Base-by-base conservation (phyloP, 1,284 basidiomycete genomes). In the Flammula alnicola region DNA sequence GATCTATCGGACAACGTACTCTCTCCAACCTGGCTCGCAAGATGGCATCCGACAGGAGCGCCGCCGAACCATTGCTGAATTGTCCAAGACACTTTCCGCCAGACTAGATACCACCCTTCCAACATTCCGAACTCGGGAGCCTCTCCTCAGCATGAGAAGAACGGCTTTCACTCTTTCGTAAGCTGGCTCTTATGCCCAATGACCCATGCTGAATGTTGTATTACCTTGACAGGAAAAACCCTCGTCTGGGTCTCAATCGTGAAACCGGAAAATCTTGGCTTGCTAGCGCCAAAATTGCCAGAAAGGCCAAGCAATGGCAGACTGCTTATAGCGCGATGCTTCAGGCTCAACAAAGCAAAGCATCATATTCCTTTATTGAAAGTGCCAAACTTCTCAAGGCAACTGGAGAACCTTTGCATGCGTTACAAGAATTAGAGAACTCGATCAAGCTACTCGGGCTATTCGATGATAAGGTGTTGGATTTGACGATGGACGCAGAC, bases 271-370 rank as follows among this genome's bases (percentile, higher is more conserved):
- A 81, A 43, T 84, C 92, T 1, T 99, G 97, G 97, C 81, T 99
- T 11, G 78, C 84, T 14, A 98, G 92, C 49, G 90, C 95, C 12
- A 98, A 97, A 66, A 95, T 95, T 52, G 96, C 97, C 10, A 80
- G 97, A 42, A 98, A 97, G 65, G 92, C 95, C 0, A 91, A 92
- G 0, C 96, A 99, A 67, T 88, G 85, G 74, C 97, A 99, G 72
- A 98, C 96, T 0, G 95, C 97, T 2, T 99, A 99, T 66, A 98
- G 92, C 62, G 95, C 97, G 1, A 86, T 93, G 47, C 78, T 99
- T 0, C 97, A 99, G 69, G 93, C 95, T 0, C 82, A 86, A 48
- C 88, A 94, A 63, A 81, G 78, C 56, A 78, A 85, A 26, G 82
- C 87, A 0, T 81, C 83, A 0, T 94, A 91, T 62, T 85, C 90